These are phyloP conservation scores for Bipolaris cookei DNA, from an alignment of 2,329 filamentous ascomycete genomes.

Conservation along the genomic window DNA sequence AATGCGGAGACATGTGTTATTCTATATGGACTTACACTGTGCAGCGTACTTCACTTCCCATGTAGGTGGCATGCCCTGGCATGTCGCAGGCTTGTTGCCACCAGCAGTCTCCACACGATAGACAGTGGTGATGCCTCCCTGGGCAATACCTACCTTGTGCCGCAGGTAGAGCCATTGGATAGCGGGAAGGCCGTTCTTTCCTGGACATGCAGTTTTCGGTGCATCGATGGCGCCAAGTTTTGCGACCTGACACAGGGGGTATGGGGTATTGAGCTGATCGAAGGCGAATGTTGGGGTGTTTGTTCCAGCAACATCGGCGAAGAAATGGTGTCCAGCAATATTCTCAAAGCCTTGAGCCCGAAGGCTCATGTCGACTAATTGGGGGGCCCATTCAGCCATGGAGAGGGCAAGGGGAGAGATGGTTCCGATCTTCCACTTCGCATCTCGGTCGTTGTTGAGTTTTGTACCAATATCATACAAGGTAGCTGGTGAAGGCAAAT, in stretches of 20 bases:
- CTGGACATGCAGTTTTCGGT: conserved; percentile 53
- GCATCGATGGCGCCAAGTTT: conserved; percentile 61
- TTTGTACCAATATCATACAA: conserved; percentile 46
- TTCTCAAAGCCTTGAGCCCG: conserved; percentile 37
- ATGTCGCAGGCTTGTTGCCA: conserved; percentile 51
- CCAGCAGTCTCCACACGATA: conserved; percentile 59
- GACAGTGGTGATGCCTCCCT: conserved; percentile 53
- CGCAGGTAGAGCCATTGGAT: conserved; percentile 57
- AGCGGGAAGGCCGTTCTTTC: conserved; percentile 46
- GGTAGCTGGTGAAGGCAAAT: conserved; percentile 29
- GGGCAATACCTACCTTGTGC: conserved; percentile 47
- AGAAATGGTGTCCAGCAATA: conserved; percentile 71
- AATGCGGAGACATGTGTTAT: not conserved
- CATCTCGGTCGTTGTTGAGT: conserved; percentile 38
- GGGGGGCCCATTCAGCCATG: conserved; percentile 25
- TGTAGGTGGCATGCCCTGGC: conserved; percentile 40
- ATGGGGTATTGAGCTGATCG: conserved; percentile 45
- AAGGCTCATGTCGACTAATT: conserved; percentile 36
- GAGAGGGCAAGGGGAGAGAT: conserved; percentile 45
- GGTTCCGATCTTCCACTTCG: conserved; percentile 42
- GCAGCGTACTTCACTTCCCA: conserved; percentile 55
- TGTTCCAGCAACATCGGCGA: conserved; percentile 50
- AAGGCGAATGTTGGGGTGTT: conserved; percentile 67
- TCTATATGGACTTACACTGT: conserved; percentile 28
- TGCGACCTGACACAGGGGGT: conserved; percentile 52